These are phyloP conservation scores for Phytopythium chamaehyphon DNA, from an alignment of 352 stramenopile species.

Conservation along the genomic window DNA sequence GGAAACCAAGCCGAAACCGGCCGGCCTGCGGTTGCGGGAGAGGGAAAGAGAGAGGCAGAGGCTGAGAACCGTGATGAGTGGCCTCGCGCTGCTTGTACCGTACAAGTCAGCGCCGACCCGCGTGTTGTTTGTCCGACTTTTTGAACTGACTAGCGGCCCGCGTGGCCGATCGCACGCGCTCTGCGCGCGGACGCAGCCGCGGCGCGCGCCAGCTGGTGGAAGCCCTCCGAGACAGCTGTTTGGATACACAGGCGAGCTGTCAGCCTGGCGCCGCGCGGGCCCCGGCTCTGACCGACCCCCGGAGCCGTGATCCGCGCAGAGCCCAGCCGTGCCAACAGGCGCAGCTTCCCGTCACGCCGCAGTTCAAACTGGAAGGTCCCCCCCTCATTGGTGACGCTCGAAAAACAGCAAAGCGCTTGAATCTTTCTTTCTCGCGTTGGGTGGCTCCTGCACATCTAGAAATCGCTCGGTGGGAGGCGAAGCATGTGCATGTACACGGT, in stretches of 20 bases:
- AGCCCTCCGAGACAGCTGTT: constrained; percentile 4
- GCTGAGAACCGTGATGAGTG: too few relatives aligned
- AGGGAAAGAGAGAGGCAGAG: not conserved
- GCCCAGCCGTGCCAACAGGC: not conserved
- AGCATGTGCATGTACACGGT: too few relatives aligned
- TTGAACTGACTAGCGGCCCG: constrained; percentile 4
- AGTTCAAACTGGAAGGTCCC: too few relatives aligned
- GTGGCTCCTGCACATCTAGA: too few relatives aligned
- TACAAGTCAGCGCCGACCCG: too few relatives aligned
- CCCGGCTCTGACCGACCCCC: constrained; percentile 1
- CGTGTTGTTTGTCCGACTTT: constrained; percentile 6
- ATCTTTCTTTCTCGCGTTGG: too few relatives aligned
- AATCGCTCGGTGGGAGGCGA: too few relatives aligned
- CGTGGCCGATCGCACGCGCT: constrained; percentile 2
- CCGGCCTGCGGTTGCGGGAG: not conserved
- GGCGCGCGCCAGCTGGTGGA: constrained; percentile 4
- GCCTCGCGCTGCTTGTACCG: too few relatives aligned
- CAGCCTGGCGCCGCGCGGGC: not conserved
- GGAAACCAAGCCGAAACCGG: not conserved
- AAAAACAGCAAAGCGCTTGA: too few relatives aligned
- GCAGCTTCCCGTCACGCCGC: too few relatives aligned
- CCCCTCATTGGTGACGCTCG: too few relatives aligned
- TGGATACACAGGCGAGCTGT: constrained; percentile 4
- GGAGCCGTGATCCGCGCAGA: not conserved
- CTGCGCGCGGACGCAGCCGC: not conserved